Base-by-base conservation (phyloP, 2,329 filamentous ascomycete genomes). In the Aspergillus texensis region DNA sequence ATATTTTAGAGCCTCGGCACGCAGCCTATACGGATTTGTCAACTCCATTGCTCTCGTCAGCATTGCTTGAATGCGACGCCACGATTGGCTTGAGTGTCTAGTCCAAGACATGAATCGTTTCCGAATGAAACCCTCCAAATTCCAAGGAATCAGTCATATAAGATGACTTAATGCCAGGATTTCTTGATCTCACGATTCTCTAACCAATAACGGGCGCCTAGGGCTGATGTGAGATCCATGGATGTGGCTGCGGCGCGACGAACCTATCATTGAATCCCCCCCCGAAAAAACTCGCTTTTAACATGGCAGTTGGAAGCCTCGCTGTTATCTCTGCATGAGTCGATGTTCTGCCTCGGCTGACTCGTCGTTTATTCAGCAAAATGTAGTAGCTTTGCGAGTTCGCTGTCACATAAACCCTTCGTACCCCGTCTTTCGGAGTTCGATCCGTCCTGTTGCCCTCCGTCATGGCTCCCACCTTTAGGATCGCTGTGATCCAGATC, bases 401-500 rank as follows among this genome's bases (percentile, higher is more conserved):
- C 12, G 19, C 24, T 11, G 14, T 16, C 48, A 52, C 16, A 32
- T 52, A 52, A 52, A 19, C 16, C 26, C 16, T 9, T 10, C 3
- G 21, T 9, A 11, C 10, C 8, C 6, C 8, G 6, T 19, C n/a
- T n/a, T 32, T 10, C 19, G 12, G 6, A 28, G 48, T 4, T 32
- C 8, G 16, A 32, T 12, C 6, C 48, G 9, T 32, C 28, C 4
- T 9, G 6, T 50, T 30, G 24, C 26, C 28, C 14, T 16, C 30
- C 6, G 4, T 30, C 34, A 62, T 62, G 57, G 30, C 61, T 6
- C 57, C 61, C 16, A 24, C 36, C 19, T 56, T 41, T 50, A 62
- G 55, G 56, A 62, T 62, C 36, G 57, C 61, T 24, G 50, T 59
- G 34, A 55, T 59, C 21, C 61, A 59, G n/a, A 57, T 62, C 48